Base-by-base conservation (phyloP, 2,329 filamentous ascomycete species). In the Apiospora saccharicola region DNA sequence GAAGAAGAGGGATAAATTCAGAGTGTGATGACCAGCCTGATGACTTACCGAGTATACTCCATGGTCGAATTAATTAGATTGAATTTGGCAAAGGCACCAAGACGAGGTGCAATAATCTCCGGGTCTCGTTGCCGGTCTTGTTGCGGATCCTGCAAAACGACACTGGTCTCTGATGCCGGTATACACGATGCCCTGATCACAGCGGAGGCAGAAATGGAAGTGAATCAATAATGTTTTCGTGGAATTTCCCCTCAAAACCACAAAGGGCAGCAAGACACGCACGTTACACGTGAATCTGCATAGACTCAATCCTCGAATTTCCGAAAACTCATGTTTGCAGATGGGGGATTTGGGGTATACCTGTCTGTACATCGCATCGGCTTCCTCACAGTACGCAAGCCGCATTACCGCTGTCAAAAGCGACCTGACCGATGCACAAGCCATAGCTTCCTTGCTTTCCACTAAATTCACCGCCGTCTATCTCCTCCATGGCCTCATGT, bases 401-500 rank as follows among this genome's bases (percentile, higher is more conserved):
- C 76, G 76, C 4, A 75, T 78, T 37, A 75, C 72, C 1, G 70
- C 78, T 3, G 74, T 82, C 41, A 72, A 80, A 51, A 77, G 79
- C 3, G 76, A 82, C 75, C 71, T 85, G 68, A 83, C 82, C 49
- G 79, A 82, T 68, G 71, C 79, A 1, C 34, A 76, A 0, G 78
- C 78, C 7, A 77, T 83, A 3, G 69, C 77, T 0, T 71, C 74
- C 1, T 77, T 85, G 19, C 75, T 85, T 49, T 72, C 77, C 1
- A 74, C 76, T 0, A 76, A 73, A 13, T 82, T 86, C 16, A 80
- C 86, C 47, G 83, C 85, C 13, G 85, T 89, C 57, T 91, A 90
- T 77, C 85, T 90, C 67, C 86, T 91, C 72, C 90, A 91, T 76
- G 90, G 90, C 61, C 89, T 91, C 80, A 91, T 91, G 90, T 90